Percentiles rank a stretch among this genome's conserved stretches.
These are phyloP conservation scores for Aspergillus biplanus DNA, from an alignment of 495 filamentous ascomycete species.

Conservation along the genomic window DNA sequence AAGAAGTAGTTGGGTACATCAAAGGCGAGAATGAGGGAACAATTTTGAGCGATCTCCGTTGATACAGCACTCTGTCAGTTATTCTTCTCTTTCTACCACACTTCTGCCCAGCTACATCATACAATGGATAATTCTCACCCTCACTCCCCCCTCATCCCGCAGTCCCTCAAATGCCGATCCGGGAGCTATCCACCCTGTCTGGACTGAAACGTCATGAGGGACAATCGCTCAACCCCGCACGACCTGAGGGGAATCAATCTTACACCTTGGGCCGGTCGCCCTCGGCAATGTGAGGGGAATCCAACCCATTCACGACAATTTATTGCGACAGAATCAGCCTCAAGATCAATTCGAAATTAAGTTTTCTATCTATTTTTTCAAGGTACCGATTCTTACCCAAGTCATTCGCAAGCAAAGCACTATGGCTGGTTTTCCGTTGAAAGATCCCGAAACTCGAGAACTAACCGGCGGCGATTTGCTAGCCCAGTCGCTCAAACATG, in stretches of 20 bases:
- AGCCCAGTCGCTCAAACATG: constrained; percentile 32
- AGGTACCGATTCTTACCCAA: constrained; percentile 31
- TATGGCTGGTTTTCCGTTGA: constrained; percentile 34
- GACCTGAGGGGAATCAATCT: not conserved
- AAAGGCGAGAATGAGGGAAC: no score
- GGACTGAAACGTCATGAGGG: not conserved
- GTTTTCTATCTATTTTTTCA: not conserved
- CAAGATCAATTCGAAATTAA: not conserved
- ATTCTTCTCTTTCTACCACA: no score
- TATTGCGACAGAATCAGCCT: not conserved
- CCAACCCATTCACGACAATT: not conserved
- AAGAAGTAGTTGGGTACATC: no score
- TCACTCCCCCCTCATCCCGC: no score
- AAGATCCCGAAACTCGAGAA: constrained; percentile 27
- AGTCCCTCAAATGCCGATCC: no score
- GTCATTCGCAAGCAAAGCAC: constrained; percentile 45
- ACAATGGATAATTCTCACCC: no score
- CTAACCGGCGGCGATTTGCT: constrained; percentile 36
- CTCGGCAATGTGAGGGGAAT: constrained; percentile 1
- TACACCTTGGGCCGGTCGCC: not conserved
- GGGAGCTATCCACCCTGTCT: not conserved
- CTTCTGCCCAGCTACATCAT: no score
- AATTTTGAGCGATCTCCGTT: no score
- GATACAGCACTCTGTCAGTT: no score
- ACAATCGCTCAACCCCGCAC: not conserved